Base-by-base conservation (phyloP, 768 basidiomycete genomes). In the Gloeostereum incarnatum region DNA sequence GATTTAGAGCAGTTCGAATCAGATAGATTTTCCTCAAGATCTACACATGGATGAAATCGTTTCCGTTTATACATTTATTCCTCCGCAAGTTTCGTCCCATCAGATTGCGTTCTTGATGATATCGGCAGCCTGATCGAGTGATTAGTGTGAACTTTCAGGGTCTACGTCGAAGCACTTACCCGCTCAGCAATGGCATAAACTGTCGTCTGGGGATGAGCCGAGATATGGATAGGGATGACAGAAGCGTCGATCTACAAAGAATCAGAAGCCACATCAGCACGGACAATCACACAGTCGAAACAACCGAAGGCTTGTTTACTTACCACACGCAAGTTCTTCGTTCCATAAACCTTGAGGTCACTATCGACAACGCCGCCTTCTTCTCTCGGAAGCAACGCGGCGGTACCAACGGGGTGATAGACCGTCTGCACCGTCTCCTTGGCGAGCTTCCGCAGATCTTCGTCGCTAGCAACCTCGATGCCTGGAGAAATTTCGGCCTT, bases 311-410 rank as follows among this genome's bases (percentile, higher is more conserved):
- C 14, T 29, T n/a, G n/a, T n/a, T 29, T 14, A 29, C 45, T 29
- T 6, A 52, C 51, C 24, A 52, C 45, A 8, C 49, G 46, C 5
- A 52, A 19, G 33, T 50, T 52, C 0, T 29, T 19, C 9, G 51
- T 52, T 29, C 49, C 53, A 26, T 54, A 53, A 3, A 54, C 49
- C 16, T 21, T 38, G 32, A 54, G 38, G 11, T 44, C 24, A 0
- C 46, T 8, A 38, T 53, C 52, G 5, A 55, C 53, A 10, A 52
- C 52, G 24, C 54, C 52, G 6, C 61, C 62, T 8, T 49, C 35
- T 14, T 42, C 41, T 20, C 26, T 32, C 2, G 61, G 59, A 9
- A 59, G 38, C 58, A 64, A 58, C 7, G 54, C 43, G 0, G 51
- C 47, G 2, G 60, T 61, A 13, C 59, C 52, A 14, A 51, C 36